Percentiles rank a stretch among this genome's conserved stretches.
These are phyloP conservation scores for Pseudognaphalium luteoalbum DNA, from an alignment of 129 eudicot genomes.

Conservation along the genomic window DNA sequence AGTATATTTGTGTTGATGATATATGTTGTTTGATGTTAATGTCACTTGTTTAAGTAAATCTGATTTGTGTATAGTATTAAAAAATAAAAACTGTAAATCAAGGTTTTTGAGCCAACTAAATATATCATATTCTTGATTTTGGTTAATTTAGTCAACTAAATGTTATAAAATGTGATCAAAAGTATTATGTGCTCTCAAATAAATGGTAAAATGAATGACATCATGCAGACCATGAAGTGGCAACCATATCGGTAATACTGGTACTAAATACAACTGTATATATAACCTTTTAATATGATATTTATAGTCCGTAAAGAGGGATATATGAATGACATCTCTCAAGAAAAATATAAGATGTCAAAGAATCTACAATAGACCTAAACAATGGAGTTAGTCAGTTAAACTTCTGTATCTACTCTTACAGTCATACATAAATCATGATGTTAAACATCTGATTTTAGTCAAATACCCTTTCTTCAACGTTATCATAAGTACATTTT, in stretches of 20 bases:
- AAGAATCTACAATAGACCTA: not conserved
- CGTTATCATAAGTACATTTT: conserved; percentile 1
- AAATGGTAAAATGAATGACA: not conserved
- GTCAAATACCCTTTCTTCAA: not conserved
- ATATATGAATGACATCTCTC: too few species aligned
- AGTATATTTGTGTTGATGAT: too few species aligned
- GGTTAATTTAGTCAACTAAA: not conserved
- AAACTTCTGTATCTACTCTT: not conserved
- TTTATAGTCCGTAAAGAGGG: too few species aligned
- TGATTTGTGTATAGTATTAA: too few species aligned
- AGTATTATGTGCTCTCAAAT: not conserved
- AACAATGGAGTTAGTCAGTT: not conserved
- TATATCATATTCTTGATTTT: not conserved
- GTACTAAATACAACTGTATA: too few species aligned
- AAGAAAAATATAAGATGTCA: not conserved
- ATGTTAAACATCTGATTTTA: not conserved
- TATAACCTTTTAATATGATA: too few species aligned
- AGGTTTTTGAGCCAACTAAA: too few species aligned
- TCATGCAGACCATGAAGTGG: not conserved
- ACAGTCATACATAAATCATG: not conserved
- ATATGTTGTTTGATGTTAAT: too few species aligned
- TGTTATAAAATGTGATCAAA: not conserved
- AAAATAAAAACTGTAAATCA: too few species aligned
- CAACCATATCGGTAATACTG: not conserved
- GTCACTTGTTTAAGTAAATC: too few species aligned